Conservation (phyloP, 495 filamentous ascomycete species). For the Astrothelium macrocarpum region DNA sequence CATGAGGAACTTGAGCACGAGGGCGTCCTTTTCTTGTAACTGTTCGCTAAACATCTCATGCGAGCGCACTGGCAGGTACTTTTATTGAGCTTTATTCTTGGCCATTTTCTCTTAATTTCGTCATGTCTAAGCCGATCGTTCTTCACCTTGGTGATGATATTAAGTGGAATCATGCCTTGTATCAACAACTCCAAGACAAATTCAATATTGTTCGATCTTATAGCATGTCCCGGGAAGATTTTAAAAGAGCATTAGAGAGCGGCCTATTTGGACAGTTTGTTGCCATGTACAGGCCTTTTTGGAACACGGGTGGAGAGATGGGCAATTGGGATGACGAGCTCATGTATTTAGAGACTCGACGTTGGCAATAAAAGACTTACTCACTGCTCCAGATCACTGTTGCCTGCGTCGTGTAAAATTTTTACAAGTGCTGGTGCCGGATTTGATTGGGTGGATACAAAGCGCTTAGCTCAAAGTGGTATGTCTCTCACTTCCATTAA, state of each 20-base stretch:
- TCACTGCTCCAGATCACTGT: conserved; percentile 37
- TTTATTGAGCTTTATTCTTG: not conserved
- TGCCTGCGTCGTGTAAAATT: conserved; percentile 55
- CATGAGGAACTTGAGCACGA: not conserved
- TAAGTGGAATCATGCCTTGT: conserved; percentile 29
- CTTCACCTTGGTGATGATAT: conserved; percentile 30
- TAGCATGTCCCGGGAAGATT: conserved; percentile 47
- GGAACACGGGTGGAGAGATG: conserved; percentile 74
- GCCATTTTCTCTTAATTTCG: not conserved
- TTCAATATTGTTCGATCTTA: conserved; percentile 27
- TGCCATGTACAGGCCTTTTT: conserved; percentile 68
- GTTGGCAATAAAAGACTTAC: no score
- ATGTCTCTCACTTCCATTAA: no score
- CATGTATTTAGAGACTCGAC: conserved; percentile 33
- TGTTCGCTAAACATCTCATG: not conserved
- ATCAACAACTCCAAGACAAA: conserved; percentile 19
- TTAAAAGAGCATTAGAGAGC: conserved; percentile 54
- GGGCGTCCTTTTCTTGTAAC: not conserved
- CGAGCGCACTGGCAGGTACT: not conserved
- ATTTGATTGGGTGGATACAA: conserved; percentile 68
- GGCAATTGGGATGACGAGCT: conserved; percentile 65
- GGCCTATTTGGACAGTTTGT: conserved; percentile 60
- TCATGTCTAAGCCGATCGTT: conserved; percentile 23
- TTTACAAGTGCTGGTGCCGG: conserved; percentile 67
- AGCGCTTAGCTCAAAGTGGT: conserved; percentile 58